phyloP scores from a whole-genome alignment of 371 early-diverging fungal species.

The Apophysomyces variabilis region DNA sequence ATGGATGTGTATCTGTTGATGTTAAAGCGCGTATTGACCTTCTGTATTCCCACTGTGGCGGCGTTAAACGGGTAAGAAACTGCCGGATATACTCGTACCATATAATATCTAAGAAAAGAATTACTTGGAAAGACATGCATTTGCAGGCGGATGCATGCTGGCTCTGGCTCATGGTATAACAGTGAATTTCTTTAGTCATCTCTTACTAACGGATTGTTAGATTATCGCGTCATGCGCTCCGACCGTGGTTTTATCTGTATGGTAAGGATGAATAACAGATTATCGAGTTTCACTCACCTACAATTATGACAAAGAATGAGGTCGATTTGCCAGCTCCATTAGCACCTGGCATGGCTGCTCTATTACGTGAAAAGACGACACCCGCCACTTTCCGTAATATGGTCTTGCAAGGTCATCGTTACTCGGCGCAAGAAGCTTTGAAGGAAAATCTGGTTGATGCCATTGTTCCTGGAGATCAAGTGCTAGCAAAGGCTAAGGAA shows the following conservation, averaged over 20 bases:
- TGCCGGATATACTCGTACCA: no score
- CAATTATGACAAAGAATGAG: conserved; percentile 63
- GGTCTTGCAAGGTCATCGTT: conserved; percentile 71
- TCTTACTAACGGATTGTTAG: conserved; percentile 27
- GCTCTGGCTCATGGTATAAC: conserved; percentile 73
- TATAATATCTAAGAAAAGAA: no score
- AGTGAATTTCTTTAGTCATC: background rate
- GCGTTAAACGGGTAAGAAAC: conserved; percentile 69
- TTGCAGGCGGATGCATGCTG: conserved; percentile 85
- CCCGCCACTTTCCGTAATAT: conserved; percentile 64
- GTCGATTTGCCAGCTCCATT: conserved; percentile 76
- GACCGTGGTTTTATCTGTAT: conserved; percentile 82
- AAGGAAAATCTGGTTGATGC: conserved; percentile 66
- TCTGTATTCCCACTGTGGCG: conserved; percentile 83
- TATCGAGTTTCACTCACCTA: background rate
- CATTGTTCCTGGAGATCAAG: conserved; percentile 50
- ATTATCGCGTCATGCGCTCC: conserved; percentile 81
- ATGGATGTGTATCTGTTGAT: conserved; percentile 54
- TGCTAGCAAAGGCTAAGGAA: conserved; percentile 56
- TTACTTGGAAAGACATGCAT: conserved; percentile 65
- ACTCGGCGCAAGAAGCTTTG: conserved; percentile 66
- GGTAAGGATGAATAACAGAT: conserved; percentile 31
- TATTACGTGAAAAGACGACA: conserved; percentile 66
- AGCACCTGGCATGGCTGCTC: conserved; percentile 74
- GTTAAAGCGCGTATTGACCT: conserved; percentile 62